Conservation (phyloP, 345 rosid species). For the Gossypium herbaceum region DNA sequence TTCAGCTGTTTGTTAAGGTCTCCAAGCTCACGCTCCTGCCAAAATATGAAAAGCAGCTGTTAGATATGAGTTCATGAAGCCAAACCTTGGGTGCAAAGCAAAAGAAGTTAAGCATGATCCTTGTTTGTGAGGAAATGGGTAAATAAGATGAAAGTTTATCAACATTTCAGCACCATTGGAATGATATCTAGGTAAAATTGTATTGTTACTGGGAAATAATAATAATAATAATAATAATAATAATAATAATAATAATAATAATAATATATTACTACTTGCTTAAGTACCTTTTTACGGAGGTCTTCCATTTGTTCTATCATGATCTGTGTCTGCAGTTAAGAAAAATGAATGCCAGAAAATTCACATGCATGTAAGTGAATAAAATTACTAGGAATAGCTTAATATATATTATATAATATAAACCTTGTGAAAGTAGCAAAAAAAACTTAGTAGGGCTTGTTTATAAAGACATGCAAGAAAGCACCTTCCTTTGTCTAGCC, state of each 20-base stretch:
- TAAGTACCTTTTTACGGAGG: constrained; percentile 64
- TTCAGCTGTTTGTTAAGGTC: constrained; percentile 83
- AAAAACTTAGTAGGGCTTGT: background rate
- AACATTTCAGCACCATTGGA: background rate
- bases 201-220: background rate
- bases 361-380: too few species aligned
- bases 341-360: background rate
- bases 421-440: background rate
- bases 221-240: background rate
- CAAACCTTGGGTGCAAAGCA: background rate
- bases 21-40: constrained; percentile 85
- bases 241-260: background rate
- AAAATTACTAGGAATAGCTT: too few species aligned
- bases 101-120: too few species aligned
- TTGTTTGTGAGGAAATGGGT: too few species aligned
- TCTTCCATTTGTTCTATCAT: constrained; percentile 84
- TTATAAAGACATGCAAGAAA: background rate
- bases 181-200: background rate
- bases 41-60: constrained; percentile 8
- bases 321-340: constrained; percentile 50
- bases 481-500: constrained; percentile 78
- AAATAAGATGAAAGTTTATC: background rate
- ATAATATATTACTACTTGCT: background rate
- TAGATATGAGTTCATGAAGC: background rate
- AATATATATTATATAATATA: background rate